Conservation (phyloP, 2,329 filamentous ascomycete genomes). For the Apiospora malaysiana region DNA sequence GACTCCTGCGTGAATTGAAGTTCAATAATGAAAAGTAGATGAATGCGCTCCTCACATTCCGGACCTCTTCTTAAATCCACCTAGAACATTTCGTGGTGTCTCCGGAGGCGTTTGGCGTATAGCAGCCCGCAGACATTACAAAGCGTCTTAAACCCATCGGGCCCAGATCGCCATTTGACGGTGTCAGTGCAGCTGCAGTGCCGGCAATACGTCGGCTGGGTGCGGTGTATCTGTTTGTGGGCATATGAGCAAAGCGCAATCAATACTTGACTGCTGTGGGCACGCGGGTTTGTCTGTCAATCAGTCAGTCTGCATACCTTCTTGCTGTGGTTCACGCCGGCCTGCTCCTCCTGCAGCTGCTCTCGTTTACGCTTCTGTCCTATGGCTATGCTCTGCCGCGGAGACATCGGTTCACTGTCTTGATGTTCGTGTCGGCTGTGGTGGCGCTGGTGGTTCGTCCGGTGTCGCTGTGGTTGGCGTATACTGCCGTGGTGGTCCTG, state of each 20-base stretch:
- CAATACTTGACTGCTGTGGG: too few species aligned
- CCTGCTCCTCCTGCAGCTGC: background rate
- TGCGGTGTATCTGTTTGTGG: background rate
- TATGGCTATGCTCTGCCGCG: background rate
- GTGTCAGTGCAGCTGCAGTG: slow-evolving; percentile 8
- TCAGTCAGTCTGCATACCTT: background rate
- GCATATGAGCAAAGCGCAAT: background rate
- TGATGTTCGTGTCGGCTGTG: background rate
- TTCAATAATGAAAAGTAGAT: background rate
- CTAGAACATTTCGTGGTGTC: background rate
- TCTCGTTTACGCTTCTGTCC: background rate
- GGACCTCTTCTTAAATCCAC: too few species aligned
- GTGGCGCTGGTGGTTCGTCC: background rate
- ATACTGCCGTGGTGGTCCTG: background rate
- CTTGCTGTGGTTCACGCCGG: background rate
- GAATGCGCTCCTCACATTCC: background rate
- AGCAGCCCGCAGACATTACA: slow-evolving; percentile 19
- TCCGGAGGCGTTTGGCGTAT: slow-evolving; percentile 11
- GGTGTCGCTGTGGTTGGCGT: background rate
- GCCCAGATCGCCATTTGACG: slow-evolving; percentile 4
- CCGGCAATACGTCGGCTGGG: background rate
- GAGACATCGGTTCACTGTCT: background rate
- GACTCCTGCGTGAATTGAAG: background rate
- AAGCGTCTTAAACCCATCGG: background rate
- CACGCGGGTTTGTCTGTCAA: too few species aligned